These are phyloP conservation scores for Wallacemonas sp. DNA, from an alignment of 208 protist genomes.

Conservation along the genomic window DNA sequence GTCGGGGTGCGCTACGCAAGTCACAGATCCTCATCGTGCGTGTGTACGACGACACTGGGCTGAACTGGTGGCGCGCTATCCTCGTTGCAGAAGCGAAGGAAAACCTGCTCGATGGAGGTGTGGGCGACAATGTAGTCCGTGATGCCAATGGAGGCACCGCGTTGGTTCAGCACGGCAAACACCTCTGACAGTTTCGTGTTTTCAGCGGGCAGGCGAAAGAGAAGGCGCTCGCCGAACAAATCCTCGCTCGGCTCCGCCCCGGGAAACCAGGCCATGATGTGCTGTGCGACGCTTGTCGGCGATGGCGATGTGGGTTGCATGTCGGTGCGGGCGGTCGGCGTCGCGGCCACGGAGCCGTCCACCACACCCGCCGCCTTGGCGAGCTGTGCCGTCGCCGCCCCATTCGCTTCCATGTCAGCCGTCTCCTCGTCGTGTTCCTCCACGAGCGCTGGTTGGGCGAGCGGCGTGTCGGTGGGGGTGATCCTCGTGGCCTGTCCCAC, in stretches of 20 bases:
- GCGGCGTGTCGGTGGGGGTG: no score
- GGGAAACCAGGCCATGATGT: conserved; percentile 34
- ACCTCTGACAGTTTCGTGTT: not conserved
- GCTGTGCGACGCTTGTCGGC: not conserved
- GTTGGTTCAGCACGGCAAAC: conserved; percentile 17
- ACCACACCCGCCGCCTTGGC: conserved; percentile 19
- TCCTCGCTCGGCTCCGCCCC: conserved; percentile 67
- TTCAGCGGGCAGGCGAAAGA: conserved; percentile 13
- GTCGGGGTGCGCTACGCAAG: no score
- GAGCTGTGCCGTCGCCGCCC: no score
- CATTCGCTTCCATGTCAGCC: no score
- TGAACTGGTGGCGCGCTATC: not conserved
- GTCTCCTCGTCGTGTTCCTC: no score
- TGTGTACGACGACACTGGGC: not conserved
- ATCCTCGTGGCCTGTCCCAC: no score
- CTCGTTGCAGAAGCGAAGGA: conserved; percentile 53
- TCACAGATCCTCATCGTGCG: no score
- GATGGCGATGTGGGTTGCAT: conserved; percentile 11
- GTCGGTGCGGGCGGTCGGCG: not conserved
- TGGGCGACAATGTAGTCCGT: conserved; percentile 77
- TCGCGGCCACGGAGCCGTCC: not conserved
- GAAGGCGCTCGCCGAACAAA: conserved; percentile 26
- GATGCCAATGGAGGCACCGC: conserved; percentile 30
- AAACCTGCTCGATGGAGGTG: conserved; percentile 73
- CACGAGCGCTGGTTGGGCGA: not conserved